These are phyloP conservation scores for Clohesyomyces aquaticus DNA, from an alignment of 495 filamentous ascomycete genomes.

Conservation along the genomic window DNA sequence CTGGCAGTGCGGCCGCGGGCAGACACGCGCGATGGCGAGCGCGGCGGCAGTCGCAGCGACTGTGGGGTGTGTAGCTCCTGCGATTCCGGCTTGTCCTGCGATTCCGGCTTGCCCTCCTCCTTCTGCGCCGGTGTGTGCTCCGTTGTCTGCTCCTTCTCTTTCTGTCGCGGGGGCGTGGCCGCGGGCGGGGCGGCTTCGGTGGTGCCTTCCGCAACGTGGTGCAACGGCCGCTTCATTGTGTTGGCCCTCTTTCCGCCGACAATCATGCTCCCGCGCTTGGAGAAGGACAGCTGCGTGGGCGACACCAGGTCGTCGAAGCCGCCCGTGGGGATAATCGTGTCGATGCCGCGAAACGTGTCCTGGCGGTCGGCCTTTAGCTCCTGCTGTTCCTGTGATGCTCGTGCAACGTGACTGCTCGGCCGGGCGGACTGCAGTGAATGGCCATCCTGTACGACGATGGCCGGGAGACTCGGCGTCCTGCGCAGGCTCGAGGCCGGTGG, in stretches of 20 bases:
- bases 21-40: constrained; percentile 47
- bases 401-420: constrained; percentile 16
- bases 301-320: constrained; percentile 57
- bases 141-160: constrained; percentile 12
- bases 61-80: constrained; percentile 7
- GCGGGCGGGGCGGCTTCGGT: constrained; percentile 21
- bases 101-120: background rate
- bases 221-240: constrained; percentile 29
- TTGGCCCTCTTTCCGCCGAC: constrained; percentile 59
- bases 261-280: constrained; percentile 68
- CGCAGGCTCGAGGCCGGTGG: constrained; percentile 31
- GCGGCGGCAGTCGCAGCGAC: constrained; percentile 31
- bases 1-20: constrained; percentile 46
- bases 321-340: constrained; percentile 60
- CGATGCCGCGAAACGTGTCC: constrained; percentile 56
- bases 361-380: background rate
- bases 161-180: constrained; percentile 16
- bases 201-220: constrained; percentile 15
- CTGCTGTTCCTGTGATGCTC: constrained; percentile 6
- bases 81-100: constrained; percentile 1
- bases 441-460: constrained; percentile 47
- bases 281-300: constrained; percentile 60
- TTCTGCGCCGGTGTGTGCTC: background rate
- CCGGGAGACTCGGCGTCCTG: constrained; percentile 45
- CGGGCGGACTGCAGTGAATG: background rate